phyloP scores from a whole-genome alignment of 176 grass and related monocot species.

The Triticum urartu region DNA sequence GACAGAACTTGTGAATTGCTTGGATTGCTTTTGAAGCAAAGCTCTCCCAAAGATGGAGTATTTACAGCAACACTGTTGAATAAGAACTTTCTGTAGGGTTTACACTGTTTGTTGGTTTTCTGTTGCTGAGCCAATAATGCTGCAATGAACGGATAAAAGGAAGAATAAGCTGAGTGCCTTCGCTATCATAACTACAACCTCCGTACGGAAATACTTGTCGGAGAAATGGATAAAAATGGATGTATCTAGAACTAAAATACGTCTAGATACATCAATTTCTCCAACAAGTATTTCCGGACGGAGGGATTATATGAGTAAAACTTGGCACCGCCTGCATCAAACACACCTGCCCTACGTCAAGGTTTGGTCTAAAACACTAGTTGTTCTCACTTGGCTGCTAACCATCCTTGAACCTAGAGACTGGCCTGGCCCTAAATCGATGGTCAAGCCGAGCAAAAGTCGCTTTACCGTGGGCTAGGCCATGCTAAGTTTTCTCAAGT shows the following conservation, averaged over 20 bases:
- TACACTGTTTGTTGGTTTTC: not conserved
- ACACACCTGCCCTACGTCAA: not conserved
- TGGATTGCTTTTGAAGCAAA: not conserved
- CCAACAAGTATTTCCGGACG: no score
- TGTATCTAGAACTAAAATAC: no score
- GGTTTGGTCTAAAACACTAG: not conserved
- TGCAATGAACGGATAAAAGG: not conserved
- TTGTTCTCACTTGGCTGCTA: not conserved
- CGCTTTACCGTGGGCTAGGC: not conserved
- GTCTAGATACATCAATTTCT: no score
- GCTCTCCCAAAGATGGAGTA: not conserved
- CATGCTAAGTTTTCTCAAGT: not conserved
- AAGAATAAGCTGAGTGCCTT: not conserved
- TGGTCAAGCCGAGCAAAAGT: not conserved
- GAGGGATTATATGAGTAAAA: not conserved
- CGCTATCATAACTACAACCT: not conserved
- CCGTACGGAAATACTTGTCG: no score
- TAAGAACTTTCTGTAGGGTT: not conserved
- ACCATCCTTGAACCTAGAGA: not conserved
- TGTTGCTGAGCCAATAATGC: not conserved
- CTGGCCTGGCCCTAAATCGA: not conserved
- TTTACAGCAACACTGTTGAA: not conserved
- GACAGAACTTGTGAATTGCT: not conserved
- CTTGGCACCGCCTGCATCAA: not conserved
- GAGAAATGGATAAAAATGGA: no score